These are phyloP conservation scores for Physcomitrium patens DNA, from an alignment of 225 moss, liverwort and hornwort species.

Conservation along the genomic window DNA sequence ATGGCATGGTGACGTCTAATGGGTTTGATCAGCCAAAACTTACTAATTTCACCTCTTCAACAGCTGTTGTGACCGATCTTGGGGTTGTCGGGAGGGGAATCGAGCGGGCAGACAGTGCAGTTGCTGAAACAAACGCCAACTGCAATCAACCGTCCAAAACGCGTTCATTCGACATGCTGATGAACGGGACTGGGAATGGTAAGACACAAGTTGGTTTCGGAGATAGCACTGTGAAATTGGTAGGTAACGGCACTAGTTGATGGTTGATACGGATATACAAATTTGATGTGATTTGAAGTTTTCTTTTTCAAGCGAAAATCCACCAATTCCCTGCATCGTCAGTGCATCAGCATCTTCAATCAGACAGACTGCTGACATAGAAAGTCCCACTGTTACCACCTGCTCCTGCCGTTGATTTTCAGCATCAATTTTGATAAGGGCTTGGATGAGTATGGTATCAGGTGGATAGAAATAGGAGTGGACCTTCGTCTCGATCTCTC, in stretches of 20 bases:
- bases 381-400: not conserved
- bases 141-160: conserved; percentile 57
- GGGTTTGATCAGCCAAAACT: conserved; percentile 54
- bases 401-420: conserved; percentile 27
- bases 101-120: conserved; percentile 74
- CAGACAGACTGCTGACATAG: not conserved
- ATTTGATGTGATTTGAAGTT: conserved; percentile 8
- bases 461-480: conserved; percentile 20
- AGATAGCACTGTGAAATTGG: conserved; percentile 36
- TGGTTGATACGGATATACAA: not conserved
- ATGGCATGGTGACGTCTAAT: conserved; percentile 37
- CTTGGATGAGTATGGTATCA: conserved; percentile 23
- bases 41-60: conserved; percentile 52
- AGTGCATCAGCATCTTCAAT: conserved; percentile 14
- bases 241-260: conserved; percentile 39
- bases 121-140: conserved; percentile 44
- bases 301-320: not conserved
- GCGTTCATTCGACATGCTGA: conserved; percentile 66
- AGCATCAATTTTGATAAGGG: conserved; percentile 20
- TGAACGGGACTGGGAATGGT: conserved; percentile 66
- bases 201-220: conserved; percentile 80
- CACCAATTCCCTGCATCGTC: conserved; percentile 9
- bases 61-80: conserved; percentile 76
- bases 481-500: conserved; percentile 21
- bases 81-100: conserved; percentile 92